Percentiles rank a stretch among this genome's conserved stretches.
These are phyloP conservation scores for Candida suzukii DNA, from an alignment of 805 yeast genomes.

Conservation along the genomic window DNA sequence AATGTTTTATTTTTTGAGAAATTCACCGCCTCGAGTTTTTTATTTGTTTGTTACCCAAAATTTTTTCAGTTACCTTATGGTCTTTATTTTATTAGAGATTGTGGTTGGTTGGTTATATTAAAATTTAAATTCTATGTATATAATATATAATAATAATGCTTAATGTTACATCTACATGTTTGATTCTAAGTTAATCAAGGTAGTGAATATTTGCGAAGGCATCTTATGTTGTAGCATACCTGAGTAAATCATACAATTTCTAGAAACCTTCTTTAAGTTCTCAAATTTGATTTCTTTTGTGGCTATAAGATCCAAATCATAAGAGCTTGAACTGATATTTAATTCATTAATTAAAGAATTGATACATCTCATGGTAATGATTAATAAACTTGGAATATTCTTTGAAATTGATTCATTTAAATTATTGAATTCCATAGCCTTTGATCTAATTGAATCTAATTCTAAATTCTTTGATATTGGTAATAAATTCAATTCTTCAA, in stretches of 20 bases:
- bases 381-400: constrained; percentile 71
- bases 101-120: too few relatives aligned
- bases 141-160: neutral
- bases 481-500: constrained; percentile 56
- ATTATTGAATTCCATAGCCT: constrained; percentile 60
- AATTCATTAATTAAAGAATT: constrained; percentile 40
- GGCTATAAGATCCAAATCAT: constrained; percentile 8
- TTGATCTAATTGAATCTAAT: constrained; percentile 51
- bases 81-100: too few relatives aligned
- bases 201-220: constrained; percentile 79
- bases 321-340: constrained; percentile 5
- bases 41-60: too few relatives aligned
- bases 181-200: constrained; percentile 56
- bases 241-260: constrained; percentile 88
- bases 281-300: constrained; percentile 47
- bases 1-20: too few relatives aligned
- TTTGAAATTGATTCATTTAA: constrained; percentile 68
- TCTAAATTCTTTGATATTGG: constrained; percentile 46
- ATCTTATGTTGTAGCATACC: constrained; percentile 91
- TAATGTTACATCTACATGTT: constrained; percentile 11
- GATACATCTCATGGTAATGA: constrained; percentile 75
- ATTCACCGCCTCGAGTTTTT: too few relatives aligned
- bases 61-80: too few relatives aligned
- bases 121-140: neutral
- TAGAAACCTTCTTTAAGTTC: constrained; percentile 57